Conservation (phyloP, 306 rosid genomes). For the Begonia fuchsioides region DNA sequence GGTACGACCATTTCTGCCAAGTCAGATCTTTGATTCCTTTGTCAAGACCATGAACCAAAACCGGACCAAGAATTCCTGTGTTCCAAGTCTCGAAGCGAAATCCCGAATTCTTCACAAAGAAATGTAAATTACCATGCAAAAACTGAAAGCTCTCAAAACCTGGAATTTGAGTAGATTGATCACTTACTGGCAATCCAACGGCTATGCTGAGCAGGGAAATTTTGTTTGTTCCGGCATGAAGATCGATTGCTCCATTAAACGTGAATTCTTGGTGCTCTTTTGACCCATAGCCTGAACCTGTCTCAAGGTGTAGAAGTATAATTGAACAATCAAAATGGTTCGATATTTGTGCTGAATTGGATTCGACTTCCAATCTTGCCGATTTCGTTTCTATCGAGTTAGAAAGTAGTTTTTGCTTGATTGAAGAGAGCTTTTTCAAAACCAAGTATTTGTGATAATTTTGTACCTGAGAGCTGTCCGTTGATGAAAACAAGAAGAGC, state of each 20-base stretch:
- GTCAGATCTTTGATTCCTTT: conserved; percentile 55
- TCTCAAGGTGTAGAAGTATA: not conserved
- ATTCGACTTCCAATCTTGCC: too few relatives aligned
- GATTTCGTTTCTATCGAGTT: too few relatives aligned
- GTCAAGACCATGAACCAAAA: conserved; percentile 59
- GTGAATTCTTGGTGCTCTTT: conserved; percentile 54
- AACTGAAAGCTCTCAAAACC: too few relatives aligned
- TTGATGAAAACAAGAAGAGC: conserved; percentile 81
- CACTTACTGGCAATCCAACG: conserved; percentile 78
- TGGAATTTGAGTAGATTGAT: too few relatives aligned
- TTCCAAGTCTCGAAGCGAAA: conserved; percentile 66
- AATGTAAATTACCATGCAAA: not conserved
- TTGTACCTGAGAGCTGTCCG: conserved; percentile 63
- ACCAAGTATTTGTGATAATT: too few relatives aligned
- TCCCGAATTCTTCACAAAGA: conserved; percentile 55
- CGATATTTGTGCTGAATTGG: too few relatives aligned
- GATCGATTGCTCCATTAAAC: conserved; percentile 45
- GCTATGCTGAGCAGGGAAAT: conserved; percentile 82
- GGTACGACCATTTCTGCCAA: conserved; percentile 75
- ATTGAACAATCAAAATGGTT: too few relatives aligned
- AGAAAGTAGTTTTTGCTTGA: too few relatives aligned
- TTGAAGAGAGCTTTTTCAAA: too few relatives aligned
- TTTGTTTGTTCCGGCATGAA: conserved; percentile 60
- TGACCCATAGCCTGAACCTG: conserved; percentile 83
- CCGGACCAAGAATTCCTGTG: conserved; percentile 72